Conservation (phyloP, 2,329 filamentous ascomycete genomes). For the Calonectria ilicicola region DNA sequence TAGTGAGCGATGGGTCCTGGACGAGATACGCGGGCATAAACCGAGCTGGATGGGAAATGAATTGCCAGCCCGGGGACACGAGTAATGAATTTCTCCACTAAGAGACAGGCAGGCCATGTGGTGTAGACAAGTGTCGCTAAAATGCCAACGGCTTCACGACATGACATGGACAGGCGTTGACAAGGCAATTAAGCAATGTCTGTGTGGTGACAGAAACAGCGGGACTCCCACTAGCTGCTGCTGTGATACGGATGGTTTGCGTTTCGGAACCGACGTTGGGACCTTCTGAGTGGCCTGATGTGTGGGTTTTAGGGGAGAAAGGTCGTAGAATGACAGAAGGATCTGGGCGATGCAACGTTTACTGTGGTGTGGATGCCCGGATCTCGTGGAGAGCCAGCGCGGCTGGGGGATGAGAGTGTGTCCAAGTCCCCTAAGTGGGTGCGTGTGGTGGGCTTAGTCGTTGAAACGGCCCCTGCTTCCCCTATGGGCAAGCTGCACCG, state of each 20-base stretch:
- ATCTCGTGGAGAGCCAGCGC: slow-evolving; percentile 3
- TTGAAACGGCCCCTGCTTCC: slow-evolving; percentile 19
- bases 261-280: background rate
- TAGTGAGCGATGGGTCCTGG: background rate
- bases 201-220: slow-evolving; percentile 9
- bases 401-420: background rate
- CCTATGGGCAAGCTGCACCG: slow-evolving; percentile 15
- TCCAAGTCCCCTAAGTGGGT: slow-evolving; percentile 1
- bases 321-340: slow-evolving; percentile 1
- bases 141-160: background rate
- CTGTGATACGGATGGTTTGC: slow-evolving; percentile 9
- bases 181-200: background rate
- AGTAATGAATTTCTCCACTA: slow-evolving; percentile 6
- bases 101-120: slow-evolving; percentile 1
- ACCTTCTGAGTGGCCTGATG: slow-evolving; percentile 16
- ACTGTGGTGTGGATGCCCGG: slow-evolving; percentile 18
- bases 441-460: slow-evolving; percentile 5
- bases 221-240: background rate
- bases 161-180: background rate
- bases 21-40: background rate
- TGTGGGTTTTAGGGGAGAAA: slow-evolving; percentile 3
- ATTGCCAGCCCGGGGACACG: background rate
- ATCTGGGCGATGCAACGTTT: slow-evolving; percentile 22
- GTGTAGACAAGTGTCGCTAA: background rate
- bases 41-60: background rate